These are phyloP conservation scores for Betula pendula DNA, from an alignment of 306 rosid genomes.

Conservation along the genomic window DNA sequence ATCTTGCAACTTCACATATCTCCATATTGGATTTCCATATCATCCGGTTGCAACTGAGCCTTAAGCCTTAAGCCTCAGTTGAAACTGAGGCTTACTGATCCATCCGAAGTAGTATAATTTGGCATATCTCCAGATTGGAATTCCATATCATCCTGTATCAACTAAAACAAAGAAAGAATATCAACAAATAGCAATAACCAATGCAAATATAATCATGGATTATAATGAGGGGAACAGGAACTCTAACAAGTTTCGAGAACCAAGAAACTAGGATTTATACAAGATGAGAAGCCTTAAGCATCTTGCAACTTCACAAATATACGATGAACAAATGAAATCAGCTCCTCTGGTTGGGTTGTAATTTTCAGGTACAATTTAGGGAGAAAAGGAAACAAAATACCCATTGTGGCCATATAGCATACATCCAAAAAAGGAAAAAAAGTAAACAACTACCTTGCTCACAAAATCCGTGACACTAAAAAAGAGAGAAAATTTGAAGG, in stretches of 20 bases:
- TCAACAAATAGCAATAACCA: not conserved
- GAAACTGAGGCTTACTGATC: slow-evolving; percentile 62
- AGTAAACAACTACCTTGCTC: not conserved
- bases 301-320: no score
- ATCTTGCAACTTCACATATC: no score
- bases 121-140: slow-evolving; percentile 94
- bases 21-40: no score
- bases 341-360: not conserved
- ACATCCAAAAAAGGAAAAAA: not conserved
- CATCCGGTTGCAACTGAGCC: no score
- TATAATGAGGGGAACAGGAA: no score
- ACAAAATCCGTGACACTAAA: not conserved
- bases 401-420: not conserved
- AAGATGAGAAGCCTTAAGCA: not conserved
- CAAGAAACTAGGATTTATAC: not conserved
- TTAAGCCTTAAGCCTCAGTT: no score
- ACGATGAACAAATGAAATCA: not conserved
- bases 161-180: slow-evolving; percentile 37
- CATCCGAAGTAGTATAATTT: slow-evolving; percentile 95
- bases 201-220: not conserved
- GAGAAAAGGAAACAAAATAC: not conserved
- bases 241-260: not conserved
- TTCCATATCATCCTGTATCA: slow-evolving; percentile 99
- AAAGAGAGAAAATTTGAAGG: not conserved
- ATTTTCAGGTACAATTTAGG: not conserved